Percentiles rank a stretch among this genome's conserved stretches.
Conservation (phyloP, 2,329 filamentous ascomycete species). For the Ophiostoma sp. region DNA sequence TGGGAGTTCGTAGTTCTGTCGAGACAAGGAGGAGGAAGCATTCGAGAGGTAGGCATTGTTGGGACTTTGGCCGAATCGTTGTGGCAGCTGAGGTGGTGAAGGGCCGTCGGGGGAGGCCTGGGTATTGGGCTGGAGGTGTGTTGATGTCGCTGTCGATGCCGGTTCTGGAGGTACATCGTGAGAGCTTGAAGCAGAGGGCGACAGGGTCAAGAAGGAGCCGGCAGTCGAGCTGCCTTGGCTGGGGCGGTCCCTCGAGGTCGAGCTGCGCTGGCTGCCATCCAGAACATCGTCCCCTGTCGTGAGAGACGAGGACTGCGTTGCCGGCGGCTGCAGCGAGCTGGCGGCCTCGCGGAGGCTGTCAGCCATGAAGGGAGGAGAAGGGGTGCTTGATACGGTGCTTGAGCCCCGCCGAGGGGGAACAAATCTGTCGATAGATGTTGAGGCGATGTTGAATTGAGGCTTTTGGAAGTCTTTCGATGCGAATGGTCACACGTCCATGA, state of each 20-base stretch:
- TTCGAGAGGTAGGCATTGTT: background rate
- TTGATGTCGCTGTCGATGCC: background rate
- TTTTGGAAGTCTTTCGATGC: background rate
- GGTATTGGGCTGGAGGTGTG: background rate
- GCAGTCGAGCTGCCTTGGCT: slow-evolving; percentile 2
- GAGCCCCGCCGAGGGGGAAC: background rate
- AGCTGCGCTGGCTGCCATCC: background rate
- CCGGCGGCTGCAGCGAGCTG: slow-evolving; percentile 8
- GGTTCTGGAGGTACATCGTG: background rate
- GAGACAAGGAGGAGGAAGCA: slow-evolving; percentile 1
- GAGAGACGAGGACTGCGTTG: background rate
- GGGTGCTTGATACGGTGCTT: background rate
- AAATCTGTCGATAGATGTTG: background rate
- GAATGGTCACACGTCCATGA: background rate
- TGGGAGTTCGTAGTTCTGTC: background rate
- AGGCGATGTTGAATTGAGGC: background rate
- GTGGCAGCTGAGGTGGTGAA: background rate
- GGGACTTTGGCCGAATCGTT: background rate
- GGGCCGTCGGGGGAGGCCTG: background rate
- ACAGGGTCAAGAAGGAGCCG: background rate
- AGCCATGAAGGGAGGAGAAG: slow-evolving; percentile 5
- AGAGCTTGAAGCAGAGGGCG: background rate
- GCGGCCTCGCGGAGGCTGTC: slow-evolving; percentile 23
- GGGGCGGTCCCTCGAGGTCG: slow-evolving; percentile 14
- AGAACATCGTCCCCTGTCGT: background rate